Evolutionary conservation across 2,329 filamentous ascomycete species (phyloP), one percentile per base, ranked within the genome.

Genomic region (Herpotrichia juniperi): DNA sequence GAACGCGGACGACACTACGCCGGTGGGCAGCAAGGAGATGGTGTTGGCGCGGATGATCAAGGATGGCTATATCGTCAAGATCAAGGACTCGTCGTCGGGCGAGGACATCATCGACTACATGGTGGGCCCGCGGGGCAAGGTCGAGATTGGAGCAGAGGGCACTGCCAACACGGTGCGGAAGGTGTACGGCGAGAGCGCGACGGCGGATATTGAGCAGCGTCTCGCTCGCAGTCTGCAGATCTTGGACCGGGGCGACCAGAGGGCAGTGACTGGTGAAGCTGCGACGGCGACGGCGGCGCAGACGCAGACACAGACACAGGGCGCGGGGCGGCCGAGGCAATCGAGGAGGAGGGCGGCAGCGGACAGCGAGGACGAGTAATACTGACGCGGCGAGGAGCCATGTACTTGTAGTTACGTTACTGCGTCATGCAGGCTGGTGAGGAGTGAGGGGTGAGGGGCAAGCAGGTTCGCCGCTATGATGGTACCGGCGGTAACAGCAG

Each of bases 21-120:
- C 89, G 0, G 76, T 87, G 50, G 73, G 90, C 37, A 89, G 85
- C 65, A 96, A 90, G 1, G 89, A 96, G 6, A 81, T 85, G 46
- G 78, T 93, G 2, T 76, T 97, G 11, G 84, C 87, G 60, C 83
- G 84, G 46, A 87, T 97, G 78, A 83, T 87, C 58, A 87, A 83
- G 58, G 92, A 97, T 48, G 90, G 89, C 0, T 99, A 99, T 67
- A 78, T 99, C 2, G 80, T 92, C 30, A 89, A 85, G 58, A 82
- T 87, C 44, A 82, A 87, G 17, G 92, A 97, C 61, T 83, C 70
- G 58, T 74, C 75, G 62, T 86, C 85, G 1, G 90, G 89, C 22
- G 90, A 96, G 31, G 87, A 93, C 57, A 81, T 84, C 2, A 81
- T 91, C 7, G 92, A 90, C 42, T 99, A 91, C 82, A 84, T 89